phyloP scores from a whole-genome alignment of 2,329 filamentous ascomycete genomes.

The Zelopaecilomyces penicillatus region DNA sequence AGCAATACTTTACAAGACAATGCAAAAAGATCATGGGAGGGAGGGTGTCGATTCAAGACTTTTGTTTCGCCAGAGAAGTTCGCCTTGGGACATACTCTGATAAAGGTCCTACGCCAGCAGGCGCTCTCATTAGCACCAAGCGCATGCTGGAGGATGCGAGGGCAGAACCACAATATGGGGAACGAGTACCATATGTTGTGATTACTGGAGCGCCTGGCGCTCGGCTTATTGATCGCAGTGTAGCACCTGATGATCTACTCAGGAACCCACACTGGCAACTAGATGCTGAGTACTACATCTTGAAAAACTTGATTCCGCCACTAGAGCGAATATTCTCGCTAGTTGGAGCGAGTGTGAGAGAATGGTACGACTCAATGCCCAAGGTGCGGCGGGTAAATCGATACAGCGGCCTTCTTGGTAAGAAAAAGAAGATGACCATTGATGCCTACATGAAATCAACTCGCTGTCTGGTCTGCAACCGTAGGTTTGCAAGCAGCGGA shows the following conservation, averaged over 20 bases:
- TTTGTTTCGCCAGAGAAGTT: slow-evolving; percentile 91
- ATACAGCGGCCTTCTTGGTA: slow-evolving; percentile 20
- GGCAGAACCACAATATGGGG: slow-evolving; percentile 86
- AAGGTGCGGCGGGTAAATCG: slow-evolving; percentile 66
- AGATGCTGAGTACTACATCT: slow-evolving; percentile 94
- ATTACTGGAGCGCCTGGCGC: slow-evolving; percentile 81
- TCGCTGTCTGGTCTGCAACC: slow-evolving; percentile 65
- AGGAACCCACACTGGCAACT: slow-evolving; percentile 69
- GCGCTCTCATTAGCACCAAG: slow-evolving; percentile 78
- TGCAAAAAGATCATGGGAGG: slow-evolving; percentile 90
- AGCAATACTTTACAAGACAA: slow-evolving; percentile 80
- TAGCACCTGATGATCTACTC: slow-evolving; percentile 76
- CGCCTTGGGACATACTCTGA: slow-evolving; percentile 77
- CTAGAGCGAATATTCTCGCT: slow-evolving; percentile 95
- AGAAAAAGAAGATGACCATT: slow-evolving; percentile 66
- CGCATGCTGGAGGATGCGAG: slow-evolving; percentile 81
- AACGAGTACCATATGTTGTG: slow-evolving; percentile 91
- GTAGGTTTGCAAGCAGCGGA: slow-evolving; percentile 19
- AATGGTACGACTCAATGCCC: slow-evolving; percentile 96
- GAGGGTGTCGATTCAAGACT: slow-evolving; percentile 83
- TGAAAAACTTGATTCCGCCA: slow-evolving; percentile 89
- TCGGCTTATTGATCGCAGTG: slow-evolving; percentile 78
- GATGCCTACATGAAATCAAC: slow-evolving; percentile 85
- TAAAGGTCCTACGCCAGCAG: slow-evolving; percentile 70
- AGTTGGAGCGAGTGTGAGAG: slow-evolving; percentile 79